phyloP scores from a whole-genome alignment of 768 basidiomycete genomes.

The Kwoniella mangroviensis region DNA sequence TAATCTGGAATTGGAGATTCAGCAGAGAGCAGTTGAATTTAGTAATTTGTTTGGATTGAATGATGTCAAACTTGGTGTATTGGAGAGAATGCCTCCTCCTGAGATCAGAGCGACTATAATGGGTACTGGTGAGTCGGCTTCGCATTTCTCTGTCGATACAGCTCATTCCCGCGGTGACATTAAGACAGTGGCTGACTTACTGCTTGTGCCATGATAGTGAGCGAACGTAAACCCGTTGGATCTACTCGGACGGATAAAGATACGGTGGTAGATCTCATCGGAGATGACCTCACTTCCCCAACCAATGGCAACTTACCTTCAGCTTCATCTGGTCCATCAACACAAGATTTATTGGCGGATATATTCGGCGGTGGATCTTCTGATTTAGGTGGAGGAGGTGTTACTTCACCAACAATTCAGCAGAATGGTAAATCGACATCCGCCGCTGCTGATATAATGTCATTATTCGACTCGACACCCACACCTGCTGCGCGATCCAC shows the following conservation, averaged over 20 bases:
- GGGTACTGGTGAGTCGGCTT: constrained; percentile 70
- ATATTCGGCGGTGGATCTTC: constrained; percentile 71
- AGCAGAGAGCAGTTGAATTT: constrained; percentile 95
- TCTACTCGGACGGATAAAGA: constrained; percentile 80
- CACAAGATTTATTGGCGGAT: constrained; percentile 86
- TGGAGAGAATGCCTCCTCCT: constrained; percentile 99
- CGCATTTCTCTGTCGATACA: neutral
- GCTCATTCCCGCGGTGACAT: neutral
- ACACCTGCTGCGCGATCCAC: constrained; percentile 58
- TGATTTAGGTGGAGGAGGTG: constrained; percentile 35
- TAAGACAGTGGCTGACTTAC: neutral
- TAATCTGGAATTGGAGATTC: constrained; percentile 89
- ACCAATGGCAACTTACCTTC: constrained; percentile 61
- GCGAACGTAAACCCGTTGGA: constrained; percentile 95
- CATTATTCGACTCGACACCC: constrained; percentile 71
- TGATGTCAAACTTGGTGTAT: constrained; percentile 68
- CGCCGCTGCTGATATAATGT: constrained; percentile 82
- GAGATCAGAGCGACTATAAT: constrained; percentile 97
- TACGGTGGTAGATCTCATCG: constrained; percentile 73
- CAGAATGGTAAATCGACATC: constrained; percentile 60
- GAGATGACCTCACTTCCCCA: constrained; percentile 67
- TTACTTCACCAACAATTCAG: constrained; percentile 55
- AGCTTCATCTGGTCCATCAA: constrained; percentile 57
- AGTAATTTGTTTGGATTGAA: constrained; percentile 69
- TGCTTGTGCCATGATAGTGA: constrained; percentile 64